phyloP scores from a whole-genome alignment of 495 filamentous ascomycete genomes.

The Filosporella fistucella region DNA sequence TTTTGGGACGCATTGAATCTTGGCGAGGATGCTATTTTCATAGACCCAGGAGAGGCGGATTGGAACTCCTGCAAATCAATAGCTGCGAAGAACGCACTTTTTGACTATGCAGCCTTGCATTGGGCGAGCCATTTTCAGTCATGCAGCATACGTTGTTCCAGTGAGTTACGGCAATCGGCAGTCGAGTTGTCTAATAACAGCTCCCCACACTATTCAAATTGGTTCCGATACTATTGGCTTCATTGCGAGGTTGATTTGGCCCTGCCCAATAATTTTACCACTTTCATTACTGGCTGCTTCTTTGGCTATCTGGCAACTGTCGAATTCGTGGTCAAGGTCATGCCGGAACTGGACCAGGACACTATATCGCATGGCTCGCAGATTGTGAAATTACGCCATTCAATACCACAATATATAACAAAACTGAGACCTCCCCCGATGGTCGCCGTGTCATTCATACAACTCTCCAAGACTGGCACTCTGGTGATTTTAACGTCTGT shows the following conservation, averaged over 20 bases:
- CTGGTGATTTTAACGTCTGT: too few species aligned
- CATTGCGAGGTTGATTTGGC: slow-evolving; percentile 3
- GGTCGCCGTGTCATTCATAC: too few species aligned
- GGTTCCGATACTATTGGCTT: slow-evolving; percentile 18
- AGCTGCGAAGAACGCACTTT: slow-evolving; percentile 5
- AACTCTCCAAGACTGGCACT: too few species aligned
- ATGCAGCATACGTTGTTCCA: neutral
- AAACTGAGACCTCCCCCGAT: too few species aligned
- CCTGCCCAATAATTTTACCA: slow-evolving; percentile 1
- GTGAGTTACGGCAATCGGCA: slow-evolving; percentile 4
- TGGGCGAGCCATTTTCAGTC: slow-evolving; percentile 22
- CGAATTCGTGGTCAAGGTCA: too few species aligned
- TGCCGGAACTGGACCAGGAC: too few species aligned
- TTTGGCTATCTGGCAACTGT: slow-evolving; percentile 14
- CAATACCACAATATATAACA: too few species aligned
- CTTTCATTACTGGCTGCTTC: slow-evolving; percentile 16
- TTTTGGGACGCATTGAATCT: slow-evolving; percentile 10
- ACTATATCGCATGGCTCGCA: too few species aligned
- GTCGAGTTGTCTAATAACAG: slow-evolving; percentile 9
- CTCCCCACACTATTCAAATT: slow-evolving; percentile 7
- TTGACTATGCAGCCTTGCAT: slow-evolving; percentile 18
- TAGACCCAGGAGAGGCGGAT: slow-evolving; percentile 3
- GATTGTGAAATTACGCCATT: too few species aligned
- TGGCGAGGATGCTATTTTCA: slow-evolving; percentile 8
- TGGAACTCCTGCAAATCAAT: slow-evolving; percentile 8